Base-by-base conservation (phyloP, 176 grass and related monocot genomes). In the Tillandsia fasciculata region DNA sequence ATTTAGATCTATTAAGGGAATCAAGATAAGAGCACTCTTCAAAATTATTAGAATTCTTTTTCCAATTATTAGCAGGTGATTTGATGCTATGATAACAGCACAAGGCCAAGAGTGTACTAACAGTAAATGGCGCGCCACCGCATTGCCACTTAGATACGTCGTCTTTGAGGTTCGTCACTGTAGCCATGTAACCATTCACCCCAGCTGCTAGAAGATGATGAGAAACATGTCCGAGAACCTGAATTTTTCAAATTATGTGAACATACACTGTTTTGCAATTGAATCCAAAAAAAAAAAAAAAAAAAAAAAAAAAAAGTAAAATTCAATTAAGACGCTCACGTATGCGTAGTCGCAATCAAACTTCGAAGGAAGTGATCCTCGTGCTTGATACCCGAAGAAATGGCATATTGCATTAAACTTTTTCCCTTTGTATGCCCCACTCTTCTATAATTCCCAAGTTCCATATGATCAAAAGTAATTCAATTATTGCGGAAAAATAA, bases 311-410 rank as follows among this genome's bases (percentile, higher is more conserved):
- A 1, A 0, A 42, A 0, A 8, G 6, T 9, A 3, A 64, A 42
- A 22, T 10, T 42, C 14, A 61, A 52, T 26, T 50, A 42, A 10
- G 1, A 29, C 48, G 15, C 82, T 57, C 74, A 91, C 88, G 82
- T 91, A 87, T 72, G 84, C 88, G 48, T 91, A 91, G 50, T 82
- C 73, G 1, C 88, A 91, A 64, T 91, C 88, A 53, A 91, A 91
- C 47, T 85, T 87, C 26, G 88, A 91, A 0, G 88, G 88, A 10
- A 82, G 17, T 12, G 88, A 91, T 53, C 88, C 84, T 50, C 84
- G 79, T 76, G 84, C 88, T 53, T 91, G 84, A 72, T 87, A 87
- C 74, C 88, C 84, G 26, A 87, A 91, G 72, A 91, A 87, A 76
- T 91, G 88, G 49, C 88, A 91, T 2, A 91, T 83, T 4, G 84